Conservation (phyloP, 768 basidiomycete species). For the Pleurotus citrinopileatus region DNA sequence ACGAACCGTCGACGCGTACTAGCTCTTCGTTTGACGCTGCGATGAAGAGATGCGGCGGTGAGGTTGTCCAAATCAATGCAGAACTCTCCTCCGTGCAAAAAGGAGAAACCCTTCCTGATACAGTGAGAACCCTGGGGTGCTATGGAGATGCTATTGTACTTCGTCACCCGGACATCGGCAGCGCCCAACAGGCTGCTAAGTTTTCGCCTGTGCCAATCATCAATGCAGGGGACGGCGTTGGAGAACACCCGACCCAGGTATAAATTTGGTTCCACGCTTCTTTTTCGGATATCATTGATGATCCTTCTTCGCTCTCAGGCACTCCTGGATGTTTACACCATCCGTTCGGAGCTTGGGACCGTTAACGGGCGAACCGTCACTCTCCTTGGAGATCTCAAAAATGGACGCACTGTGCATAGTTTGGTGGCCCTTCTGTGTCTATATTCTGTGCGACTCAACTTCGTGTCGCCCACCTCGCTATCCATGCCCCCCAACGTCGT, state of each 20-base stretch:
- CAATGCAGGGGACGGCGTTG: conserved; percentile 96
- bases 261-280: conserved; percentile 17
- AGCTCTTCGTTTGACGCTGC: conserved; percentile 96
- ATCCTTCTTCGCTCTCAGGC: conserved; percentile 44
- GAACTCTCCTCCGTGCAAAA: conserved; percentile 88
- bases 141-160: conserved; percentile 95
- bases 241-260: conserved; percentile 96
- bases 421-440: conserved; percentile 89
- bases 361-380: conserved; percentile 96
- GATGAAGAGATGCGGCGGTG: conserved; percentile 97
- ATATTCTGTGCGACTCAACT: conserved; percentile 93
- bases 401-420: conserved; percentile 96
- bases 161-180: conserved; percentile 92
- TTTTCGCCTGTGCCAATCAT: conserved; percentile 93
- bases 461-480: conserved; percentile 84
- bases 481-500: conserved; percentile 89
- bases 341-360: conserved; percentile 95
- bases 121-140: conserved; percentile 90
- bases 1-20: conserved; percentile 95
- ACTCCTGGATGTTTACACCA: conserved; percentile 87
- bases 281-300: neutral
- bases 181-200: conserved; percentile 94
- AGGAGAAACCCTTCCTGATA: conserved; percentile 92
- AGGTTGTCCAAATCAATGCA: conserved; percentile 82
- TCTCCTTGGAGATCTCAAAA: conserved; percentile 93